Conservation (phyloP, 805 yeast genomes). For the Myxozyma mucilagina region DNA sequence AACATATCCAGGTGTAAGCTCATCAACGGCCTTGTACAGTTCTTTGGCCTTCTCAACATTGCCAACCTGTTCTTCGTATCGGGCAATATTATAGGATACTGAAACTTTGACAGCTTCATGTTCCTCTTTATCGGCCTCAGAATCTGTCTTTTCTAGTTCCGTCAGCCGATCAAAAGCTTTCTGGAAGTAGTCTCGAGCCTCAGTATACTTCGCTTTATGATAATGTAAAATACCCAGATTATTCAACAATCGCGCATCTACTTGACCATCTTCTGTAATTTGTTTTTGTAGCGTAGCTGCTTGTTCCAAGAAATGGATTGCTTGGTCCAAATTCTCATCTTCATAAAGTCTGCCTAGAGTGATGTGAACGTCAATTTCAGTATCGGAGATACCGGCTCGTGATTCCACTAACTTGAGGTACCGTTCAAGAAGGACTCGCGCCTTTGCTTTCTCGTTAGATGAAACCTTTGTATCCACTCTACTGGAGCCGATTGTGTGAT, state of each 20-base stretch:
- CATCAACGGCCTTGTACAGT: conserved; percentile 58
- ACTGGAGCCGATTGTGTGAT: conserved; percentile 28
- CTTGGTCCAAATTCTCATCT: conserved; percentile 58
- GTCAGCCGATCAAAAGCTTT: conserved; percentile 45
- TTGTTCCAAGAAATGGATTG: conserved; percentile 62
- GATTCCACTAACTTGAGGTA: conserved; percentile 65
- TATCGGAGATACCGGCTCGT: conserved; percentile 51
- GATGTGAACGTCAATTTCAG: conserved; percentile 64
- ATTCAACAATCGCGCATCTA: conserved; percentile 53
- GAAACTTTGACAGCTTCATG: conserved; percentile 42
- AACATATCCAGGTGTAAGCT: conserved; percentile 64
- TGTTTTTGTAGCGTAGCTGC: conserved; percentile 55
- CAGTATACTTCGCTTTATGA: conserved; percentile 58
- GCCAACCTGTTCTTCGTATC: conserved; percentile 59
- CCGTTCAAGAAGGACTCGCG: conserved; percentile 65
- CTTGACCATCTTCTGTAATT: conserved; percentile 33
- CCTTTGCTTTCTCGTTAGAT: conserved; percentile 46
- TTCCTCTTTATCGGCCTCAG: conserved; percentile 36
- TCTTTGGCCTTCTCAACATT: conserved; percentile 43
- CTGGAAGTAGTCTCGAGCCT: conserved; percentile 58
- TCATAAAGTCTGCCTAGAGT: conserved; percentile 73
- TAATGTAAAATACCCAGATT: conserved; percentile 84
- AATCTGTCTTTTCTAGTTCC: conserved; percentile 12
- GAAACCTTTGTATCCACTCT: conserved; percentile 32
- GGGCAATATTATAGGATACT: conserved; percentile 71